phyloP scores from a whole-genome alignment of 2,329 filamentous ascomycete species.

The Fusarium solani-melongenae region DNA sequence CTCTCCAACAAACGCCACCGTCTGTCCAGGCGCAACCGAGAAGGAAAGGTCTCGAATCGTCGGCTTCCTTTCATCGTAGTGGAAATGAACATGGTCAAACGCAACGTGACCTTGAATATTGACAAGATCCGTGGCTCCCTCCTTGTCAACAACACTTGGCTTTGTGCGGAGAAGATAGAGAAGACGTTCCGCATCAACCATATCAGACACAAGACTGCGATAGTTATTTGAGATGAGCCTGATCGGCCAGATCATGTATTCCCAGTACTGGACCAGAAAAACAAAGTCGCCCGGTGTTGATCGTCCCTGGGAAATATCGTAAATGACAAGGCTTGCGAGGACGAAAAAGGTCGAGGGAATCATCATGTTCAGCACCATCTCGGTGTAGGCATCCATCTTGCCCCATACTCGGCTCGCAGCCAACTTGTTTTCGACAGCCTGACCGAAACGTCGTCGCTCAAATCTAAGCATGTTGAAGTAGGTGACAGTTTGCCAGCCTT shows the following conservation, averaged over 20 bases:
- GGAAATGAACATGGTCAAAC: constrained; percentile 65
- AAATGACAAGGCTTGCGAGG: constrained; percentile 31
- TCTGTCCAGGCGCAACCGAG: constrained; percentile 61
- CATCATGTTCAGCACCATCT: constrained; percentile 51
- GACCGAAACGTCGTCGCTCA: constrained; percentile 43
- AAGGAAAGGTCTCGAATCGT: constrained; percentile 63
- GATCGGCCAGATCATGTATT: constrained; percentile 53
- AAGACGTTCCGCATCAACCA: constrained; percentile 74
- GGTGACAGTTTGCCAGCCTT: constrained; percentile 69
- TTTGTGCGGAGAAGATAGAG: constrained; percentile 67
- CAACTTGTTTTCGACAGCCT: constrained; percentile 42
- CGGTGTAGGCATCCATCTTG: constrained; percentile 34
- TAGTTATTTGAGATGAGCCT: constrained; percentile 47
- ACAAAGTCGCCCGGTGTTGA: constrained; percentile 59
- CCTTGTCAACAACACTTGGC: constrained; percentile 62
- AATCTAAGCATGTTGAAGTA: constrained; percentile 53
- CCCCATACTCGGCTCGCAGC: constrained; percentile 34
- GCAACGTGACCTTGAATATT: constrained; percentile 60
- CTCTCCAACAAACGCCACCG: constrained; percentile 70
- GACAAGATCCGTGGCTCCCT: constrained; percentile 56
- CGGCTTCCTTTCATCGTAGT: constrained; percentile 64
- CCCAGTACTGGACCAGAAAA: constrained; percentile 74
- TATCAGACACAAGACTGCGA: constrained; percentile 48
- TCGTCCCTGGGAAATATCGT: constrained; percentile 32
- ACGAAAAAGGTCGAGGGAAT: constrained; percentile 56